Evolutionary conservation across 345 rosid species (phyloP).

Genomic region (Populus nigra): DNA sequence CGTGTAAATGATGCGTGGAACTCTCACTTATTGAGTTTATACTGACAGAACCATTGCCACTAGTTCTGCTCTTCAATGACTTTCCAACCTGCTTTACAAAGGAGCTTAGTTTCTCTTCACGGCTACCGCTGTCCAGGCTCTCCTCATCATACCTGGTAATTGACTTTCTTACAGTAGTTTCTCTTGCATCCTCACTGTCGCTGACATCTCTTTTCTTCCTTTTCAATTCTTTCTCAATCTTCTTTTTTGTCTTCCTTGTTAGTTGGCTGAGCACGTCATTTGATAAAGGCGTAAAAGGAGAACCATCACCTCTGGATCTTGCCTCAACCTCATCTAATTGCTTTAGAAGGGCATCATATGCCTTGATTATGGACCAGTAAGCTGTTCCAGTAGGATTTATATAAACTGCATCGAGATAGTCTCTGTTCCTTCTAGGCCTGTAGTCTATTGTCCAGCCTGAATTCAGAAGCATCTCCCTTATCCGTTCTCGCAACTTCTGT

Average conservation of each 20-base stretch:
- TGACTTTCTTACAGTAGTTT: constrained; percentile 11
- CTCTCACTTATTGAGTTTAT: constrained; percentile 38
- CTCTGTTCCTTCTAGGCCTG: constrained; percentile 39
- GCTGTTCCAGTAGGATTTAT: constrained; percentile 34
- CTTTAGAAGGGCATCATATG: constrained; percentile 37
- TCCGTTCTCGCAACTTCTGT: constrained; percentile 80
- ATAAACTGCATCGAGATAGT: constrained; percentile 36
- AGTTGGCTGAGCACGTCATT: constrained; percentile 34
- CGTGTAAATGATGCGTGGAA: constrained; percentile 25
- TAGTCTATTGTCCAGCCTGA: constrained; percentile 38
- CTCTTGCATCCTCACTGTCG: constrained; percentile 18
- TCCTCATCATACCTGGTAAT: constrained; percentile 21
- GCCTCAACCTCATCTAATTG: constrained; percentile 27
- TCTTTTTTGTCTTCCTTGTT: constrained; percentile 32
- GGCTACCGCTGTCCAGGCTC: constrained; percentile 42
- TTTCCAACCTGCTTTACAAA: constrained; percentile 52
- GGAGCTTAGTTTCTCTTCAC: constrained; percentile 70
- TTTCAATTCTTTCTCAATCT: constrained; percentile 39
- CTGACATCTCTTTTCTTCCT: constrained; percentile 23
- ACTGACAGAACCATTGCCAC: constrained; percentile 35
- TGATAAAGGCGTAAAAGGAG: constrained; percentile 24
- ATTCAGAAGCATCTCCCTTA: constrained; percentile 59
- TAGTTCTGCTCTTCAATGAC: constrained; percentile 44
- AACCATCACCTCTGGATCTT: constrained; percentile 13
- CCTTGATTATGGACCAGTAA: constrained; percentile 39